These are phyloP conservation scores for Mucor circinelloides DNA, from an alignment of 371 early-diverging fungal genomes.

Conservation along the genomic window DNA sequence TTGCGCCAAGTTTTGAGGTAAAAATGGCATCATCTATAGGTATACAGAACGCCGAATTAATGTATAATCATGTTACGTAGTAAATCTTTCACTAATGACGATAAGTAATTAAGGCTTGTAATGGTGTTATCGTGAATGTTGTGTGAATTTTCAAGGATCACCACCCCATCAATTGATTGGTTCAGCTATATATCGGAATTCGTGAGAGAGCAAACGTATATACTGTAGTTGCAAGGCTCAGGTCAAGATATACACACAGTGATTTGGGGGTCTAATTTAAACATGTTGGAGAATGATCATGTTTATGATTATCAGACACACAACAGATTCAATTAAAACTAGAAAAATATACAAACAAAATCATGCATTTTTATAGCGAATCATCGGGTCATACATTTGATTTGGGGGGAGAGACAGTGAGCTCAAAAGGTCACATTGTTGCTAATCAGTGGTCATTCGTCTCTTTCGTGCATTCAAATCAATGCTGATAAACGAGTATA, in stretches of 20 bases:
- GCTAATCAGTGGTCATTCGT: constrained; percentile 1
- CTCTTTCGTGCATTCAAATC: constrained; percentile 2
- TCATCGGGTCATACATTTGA: neutral
- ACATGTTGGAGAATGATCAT: neutral
- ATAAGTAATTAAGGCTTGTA: neutral
- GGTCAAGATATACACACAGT: neutral
- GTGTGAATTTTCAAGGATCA: neutral
- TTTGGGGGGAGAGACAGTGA: neutral
- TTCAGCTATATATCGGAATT: neutral
- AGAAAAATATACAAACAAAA: neutral
- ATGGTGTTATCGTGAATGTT: neutral
- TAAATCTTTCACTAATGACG: no score
- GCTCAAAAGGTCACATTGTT: neutral
- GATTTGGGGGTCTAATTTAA: neutral
- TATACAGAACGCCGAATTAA: neutral
- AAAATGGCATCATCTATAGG: neutral
- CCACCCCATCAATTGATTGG: constrained; percentile 3
- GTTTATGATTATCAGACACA: neutral
- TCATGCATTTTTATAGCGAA: neutral
- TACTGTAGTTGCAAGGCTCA: neutral
- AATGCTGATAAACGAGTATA: neutral
- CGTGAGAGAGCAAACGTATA: neutral
- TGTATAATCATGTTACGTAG: neutral
- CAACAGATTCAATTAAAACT: neutral
- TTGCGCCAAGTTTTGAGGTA: neutral